Evolutionary conservation across 345 rosid genomes (phyloP).

Genomic region (Salix udensis): DNA sequence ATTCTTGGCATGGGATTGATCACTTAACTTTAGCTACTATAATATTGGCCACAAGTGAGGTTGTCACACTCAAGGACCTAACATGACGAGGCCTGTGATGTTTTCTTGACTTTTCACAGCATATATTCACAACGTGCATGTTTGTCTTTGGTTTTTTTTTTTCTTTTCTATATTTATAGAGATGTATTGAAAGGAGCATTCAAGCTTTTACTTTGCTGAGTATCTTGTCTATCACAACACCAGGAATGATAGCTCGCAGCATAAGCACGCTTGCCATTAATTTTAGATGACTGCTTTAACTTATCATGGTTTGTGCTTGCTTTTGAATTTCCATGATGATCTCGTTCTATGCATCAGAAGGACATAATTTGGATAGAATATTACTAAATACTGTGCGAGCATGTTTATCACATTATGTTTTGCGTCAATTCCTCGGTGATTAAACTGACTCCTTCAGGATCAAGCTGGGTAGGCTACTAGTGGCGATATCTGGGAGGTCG

Average conservation of each 20-base stretch:
- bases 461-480: too few relatives aligned
- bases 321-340: background rate
- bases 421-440: too few relatives aligned
- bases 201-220: background rate
- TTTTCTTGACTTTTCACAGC: background rate
- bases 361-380: too few relatives aligned
- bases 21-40: background rate
- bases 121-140: background rate
- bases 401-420: too few relatives aligned
- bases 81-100: background rate
- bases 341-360: background rate
- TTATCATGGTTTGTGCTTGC: background rate
- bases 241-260: background rate
- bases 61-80: background rate
- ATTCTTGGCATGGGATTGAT: background rate
- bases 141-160: background rate
- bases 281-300: too few relatives aligned
- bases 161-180: background rate
- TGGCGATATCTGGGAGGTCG: too few relatives aligned
- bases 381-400: too few relatives aligned
- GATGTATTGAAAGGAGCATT: background rate
- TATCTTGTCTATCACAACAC: background rate
- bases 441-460: too few relatives aligned
- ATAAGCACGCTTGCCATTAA: background rate
- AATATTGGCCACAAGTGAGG: background rate